Evolutionary conservation across 2,329 filamentous ascomycete species (phyloP).

Genomic region (Fusarium sp.): DNA sequence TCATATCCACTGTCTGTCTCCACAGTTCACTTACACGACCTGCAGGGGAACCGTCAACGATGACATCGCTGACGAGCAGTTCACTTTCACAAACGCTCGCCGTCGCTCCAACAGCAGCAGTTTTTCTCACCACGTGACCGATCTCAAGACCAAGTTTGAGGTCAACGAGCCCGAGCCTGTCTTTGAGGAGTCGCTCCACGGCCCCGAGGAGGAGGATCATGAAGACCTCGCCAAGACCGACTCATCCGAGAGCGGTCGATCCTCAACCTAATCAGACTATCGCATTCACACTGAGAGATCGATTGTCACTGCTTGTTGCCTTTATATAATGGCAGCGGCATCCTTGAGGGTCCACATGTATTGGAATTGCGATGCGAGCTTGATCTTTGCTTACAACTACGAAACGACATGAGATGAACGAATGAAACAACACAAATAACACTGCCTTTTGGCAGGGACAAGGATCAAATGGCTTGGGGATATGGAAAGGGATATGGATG

Average conservation of each 20-base stretch:
- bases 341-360: constrained; percentile 35
- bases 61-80: constrained; percentile 85
- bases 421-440: constrained; percentile 36
- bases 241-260: constrained; percentile 69
- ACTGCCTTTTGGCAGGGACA: neutral
- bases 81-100: constrained; percentile 85
- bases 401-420: constrained; percentile 46
- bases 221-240: constrained; percentile 68
- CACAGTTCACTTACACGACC: constrained; percentile 28
- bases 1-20: neutral
- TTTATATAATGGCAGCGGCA: constrained; percentile 46
- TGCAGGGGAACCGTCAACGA: constrained; percentile 84
- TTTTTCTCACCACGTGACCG: constrained; percentile 73
- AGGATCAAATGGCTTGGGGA: constrained; percentile 10
- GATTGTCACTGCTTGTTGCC: constrained; percentile 35
- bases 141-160: constrained; percentile 98
- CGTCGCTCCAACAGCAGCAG: constrained; percentile 93
- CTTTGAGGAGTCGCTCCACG: constrained; percentile 88
- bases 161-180: constrained; percentile 88
- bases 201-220: constrained; percentile 67
- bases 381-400: constrained; percentile 33
- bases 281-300: constrained; percentile 20
- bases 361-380: constrained; percentile 28
- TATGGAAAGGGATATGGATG: constrained; percentile 25
- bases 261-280: constrained; percentile 60